Evolutionary conservation across 2,329 filamentous ascomycete genomes (phyloP).

Genomic region (Aspergillus melleus): DNA sequence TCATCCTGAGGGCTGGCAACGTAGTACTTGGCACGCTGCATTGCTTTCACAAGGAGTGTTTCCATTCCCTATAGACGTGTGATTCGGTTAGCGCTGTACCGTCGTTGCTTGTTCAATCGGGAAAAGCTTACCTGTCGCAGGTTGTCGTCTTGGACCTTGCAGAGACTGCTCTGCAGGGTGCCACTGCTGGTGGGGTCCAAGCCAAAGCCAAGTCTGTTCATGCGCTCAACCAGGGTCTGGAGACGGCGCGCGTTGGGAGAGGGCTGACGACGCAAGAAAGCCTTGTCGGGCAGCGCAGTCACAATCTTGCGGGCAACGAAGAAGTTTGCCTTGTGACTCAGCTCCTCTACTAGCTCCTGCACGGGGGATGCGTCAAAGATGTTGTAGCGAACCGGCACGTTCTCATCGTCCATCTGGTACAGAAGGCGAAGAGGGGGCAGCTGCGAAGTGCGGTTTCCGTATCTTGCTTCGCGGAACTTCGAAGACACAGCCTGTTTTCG

Average conservation of each 20-base stretch:
- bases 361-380: constrained; percentile 89
- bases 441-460: constrained; percentile 74
- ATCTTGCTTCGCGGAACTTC: constrained; percentile 85
- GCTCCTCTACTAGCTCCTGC: constrained; percentile 91
- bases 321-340: constrained; percentile 89
- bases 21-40: constrained; percentile 95
- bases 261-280: constrained; percentile 82
- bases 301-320: constrained; percentile 84
- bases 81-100: neutral
- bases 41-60: constrained; percentile 88
- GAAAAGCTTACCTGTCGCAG: constrained; percentile 66
- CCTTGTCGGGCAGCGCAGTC: constrained; percentile 82
- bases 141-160: constrained; percentile 85
- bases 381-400: constrained; percentile 93
- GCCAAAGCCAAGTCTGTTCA: constrained; percentile 86
- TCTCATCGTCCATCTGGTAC: constrained; percentile 95
- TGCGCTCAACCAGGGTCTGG: constrained; percentile 86
- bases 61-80: constrained; percentile 71
- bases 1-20: constrained; percentile 74
- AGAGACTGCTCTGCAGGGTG: constrained; percentile 88
- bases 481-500: constrained; percentile 68
- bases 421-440: constrained; percentile 85
- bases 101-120: too few species aligned
- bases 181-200: constrained; percentile 89
- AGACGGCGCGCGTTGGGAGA: constrained; percentile 85